Base-by-base conservation (phyloP, 1,284 basidiomycete species). In the Cutaneotrichosporon mucoides region DNA sequence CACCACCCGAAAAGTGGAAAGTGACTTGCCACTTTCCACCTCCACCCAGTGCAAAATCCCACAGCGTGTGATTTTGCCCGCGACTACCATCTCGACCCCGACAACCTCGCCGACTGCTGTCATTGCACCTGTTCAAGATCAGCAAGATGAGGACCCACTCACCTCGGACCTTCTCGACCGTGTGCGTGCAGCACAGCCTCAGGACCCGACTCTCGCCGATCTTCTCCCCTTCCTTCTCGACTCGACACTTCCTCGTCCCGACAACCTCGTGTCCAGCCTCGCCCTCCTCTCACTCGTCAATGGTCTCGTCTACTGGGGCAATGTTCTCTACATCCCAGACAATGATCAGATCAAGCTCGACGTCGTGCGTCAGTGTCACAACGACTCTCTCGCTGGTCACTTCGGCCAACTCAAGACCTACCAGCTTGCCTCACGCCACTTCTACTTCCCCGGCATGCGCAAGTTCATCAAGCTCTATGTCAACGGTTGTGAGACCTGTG, bases 361-460 rank as follows among this genome's bases (percentile, higher is more conserved):
- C 8, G 51, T 77, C 24, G 36, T 75, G 5, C 15, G 59, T 12
- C 43, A 60, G 13, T 49, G 16, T 0, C 76, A 77, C 59, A 70
- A 74, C 58, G 34, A 49, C 1, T 47, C 51, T 6, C 33, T 64
- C 2, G 67, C 65, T 4, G 76, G 83, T 4, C 83, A 85, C 62
- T 79, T 73, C 0, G 82, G 84, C 1, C 57, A 66, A 3, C 65
- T 55, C 1, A 80, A 78, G 57, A 84, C 79, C 0, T 42, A 69
- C 60, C 43, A 68, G 6, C 47, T 68, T 3, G 43, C 76, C 4
- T 9, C n/a, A 13, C 57, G 69, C 1, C 42, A 67, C 16, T 78
- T 65, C 66, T 60, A 42, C 36, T 79, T 70, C 68, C 60, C 63
- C 11, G 54, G 55, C 5, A 59, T 75, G 58, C 33, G 48, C 0